Percentiles rank a stretch among this genome's conserved stretches.
Conservation (phyloP, 352 stramenopile species). For the Globisporangium ultimum region DNA sequence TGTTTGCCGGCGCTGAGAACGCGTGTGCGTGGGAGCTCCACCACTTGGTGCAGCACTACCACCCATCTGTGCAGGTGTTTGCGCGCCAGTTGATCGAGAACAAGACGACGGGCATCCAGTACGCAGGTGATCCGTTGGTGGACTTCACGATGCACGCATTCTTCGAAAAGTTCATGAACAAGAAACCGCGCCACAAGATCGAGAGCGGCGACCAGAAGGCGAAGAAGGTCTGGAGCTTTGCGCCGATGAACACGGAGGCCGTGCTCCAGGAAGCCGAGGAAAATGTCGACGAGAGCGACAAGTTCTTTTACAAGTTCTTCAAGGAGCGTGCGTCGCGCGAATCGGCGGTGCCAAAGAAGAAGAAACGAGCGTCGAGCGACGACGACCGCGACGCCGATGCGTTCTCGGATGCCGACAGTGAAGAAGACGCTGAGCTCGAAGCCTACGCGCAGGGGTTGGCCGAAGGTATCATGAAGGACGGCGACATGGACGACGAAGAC, state of each 20-base stretch:
- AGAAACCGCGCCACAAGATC: slow-evolving; percentile 89
- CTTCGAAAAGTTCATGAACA: slow-evolving; percentile 99
- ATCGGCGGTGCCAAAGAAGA: slow-evolving; percentile 22
- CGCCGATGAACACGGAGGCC: slow-evolving; percentile 62
- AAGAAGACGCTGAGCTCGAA: slow-evolving; percentile 83
- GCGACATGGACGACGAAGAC: slow-evolving; percentile 73
- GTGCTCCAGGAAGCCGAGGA: slow-evolving; percentile 61
- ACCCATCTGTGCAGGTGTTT: slow-evolving; percentile 95
- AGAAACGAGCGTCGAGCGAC: slow-evolving; percentile 32
- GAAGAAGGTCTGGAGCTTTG: slow-evolving; percentile 79
- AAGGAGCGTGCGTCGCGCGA: slow-evolving; percentile 72
- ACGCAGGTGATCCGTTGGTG: slow-evolving; percentile 94
- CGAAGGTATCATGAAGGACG: slow-evolving; percentile 86
- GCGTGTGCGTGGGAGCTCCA: slow-evolving; percentile 92
- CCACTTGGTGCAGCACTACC: slow-evolving; percentile 92
- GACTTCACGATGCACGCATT: slow-evolving; percentile 97
- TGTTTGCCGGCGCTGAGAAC: slow-evolving; percentile 69
- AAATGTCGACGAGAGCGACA: slow-evolving; percentile 74
- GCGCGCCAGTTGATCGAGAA: slow-evolving; percentile 74
- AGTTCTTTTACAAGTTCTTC: slow-evolving; percentile 95
- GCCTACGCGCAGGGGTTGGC: slow-evolving; percentile 88
- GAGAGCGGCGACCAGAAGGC: slow-evolving; percentile 13
- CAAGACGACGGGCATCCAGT: slow-evolving; percentile 74
- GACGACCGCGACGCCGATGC: slow-evolving; percentile 45
- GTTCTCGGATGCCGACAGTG: slow-evolving; percentile 53